A percentile compares a stretch with the other conserved stretches of the same genome.
Conservation (phyloP, 306 rosid species). For the Quillaja saponaria region DNA sequence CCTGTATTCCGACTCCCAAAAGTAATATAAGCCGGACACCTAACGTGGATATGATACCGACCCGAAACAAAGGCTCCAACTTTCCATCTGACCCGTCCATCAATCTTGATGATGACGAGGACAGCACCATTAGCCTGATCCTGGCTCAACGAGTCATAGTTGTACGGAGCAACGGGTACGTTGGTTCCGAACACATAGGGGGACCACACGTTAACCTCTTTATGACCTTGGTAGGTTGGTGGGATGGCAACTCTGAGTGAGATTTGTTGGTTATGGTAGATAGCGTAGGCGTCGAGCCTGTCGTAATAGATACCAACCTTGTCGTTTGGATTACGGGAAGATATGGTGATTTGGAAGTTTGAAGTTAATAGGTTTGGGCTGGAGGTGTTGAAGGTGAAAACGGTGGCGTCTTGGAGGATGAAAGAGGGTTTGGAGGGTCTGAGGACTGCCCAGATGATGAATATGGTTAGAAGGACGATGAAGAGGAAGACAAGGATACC, state of each 20-base stretch:
- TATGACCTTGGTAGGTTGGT: conserved; percentile 81
- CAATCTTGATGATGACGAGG: conserved; percentile 41
- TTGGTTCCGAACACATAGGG: conserved; percentile 71
- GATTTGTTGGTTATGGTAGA: conserved; percentile 69
- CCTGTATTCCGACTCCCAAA: conserved; percentile 44
- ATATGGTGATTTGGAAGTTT: conserved; percentile 66
- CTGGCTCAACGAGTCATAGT: conserved; percentile 36
- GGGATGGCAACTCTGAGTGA: conserved; percentile 69
- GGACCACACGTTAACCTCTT: conserved; percentile 78
- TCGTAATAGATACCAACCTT: conserved; percentile 88
- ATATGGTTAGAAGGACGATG: conserved; percentile 55
- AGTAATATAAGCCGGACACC: conserved; percentile 66
- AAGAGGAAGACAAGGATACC: conserved; percentile 49
- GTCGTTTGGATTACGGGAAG: conserved; percentile 79
- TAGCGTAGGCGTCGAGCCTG: conserved; percentile 62
- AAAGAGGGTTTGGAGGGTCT: conserved; percentile 76
- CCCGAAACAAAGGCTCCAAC: conserved; percentile 68
- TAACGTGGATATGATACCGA: conserved; percentile 61
- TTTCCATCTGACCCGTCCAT: conserved; percentile 86
- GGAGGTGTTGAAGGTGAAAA: conserved; percentile 79
- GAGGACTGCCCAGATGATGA: conserved; percentile 72
- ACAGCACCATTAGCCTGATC: conserved; percentile 57
- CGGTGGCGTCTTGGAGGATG: conserved; percentile 82
- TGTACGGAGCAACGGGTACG: conserved; percentile 81
- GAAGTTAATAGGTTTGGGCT: conserved; percentile 67